Evolutionary conservation across 208 protist species (phyloP).

Genomic region (Acanthamoeba lenticulata): DNA sequence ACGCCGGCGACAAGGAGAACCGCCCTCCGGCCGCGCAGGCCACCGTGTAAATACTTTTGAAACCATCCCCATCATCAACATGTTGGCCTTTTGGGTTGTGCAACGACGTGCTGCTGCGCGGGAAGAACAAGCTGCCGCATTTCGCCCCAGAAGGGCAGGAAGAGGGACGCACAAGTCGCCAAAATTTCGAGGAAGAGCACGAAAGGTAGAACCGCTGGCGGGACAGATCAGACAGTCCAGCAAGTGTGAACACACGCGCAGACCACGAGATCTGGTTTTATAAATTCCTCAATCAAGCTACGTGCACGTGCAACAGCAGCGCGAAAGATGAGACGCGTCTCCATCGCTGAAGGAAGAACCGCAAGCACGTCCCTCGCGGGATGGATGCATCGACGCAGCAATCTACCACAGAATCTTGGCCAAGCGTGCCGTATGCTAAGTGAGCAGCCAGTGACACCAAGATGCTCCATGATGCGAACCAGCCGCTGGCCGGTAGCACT

Average conservation of each 20-base stretch:
- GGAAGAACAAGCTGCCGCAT: too few relatives aligned
- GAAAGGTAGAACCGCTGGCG: neutral
- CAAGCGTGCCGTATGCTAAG: neutral
- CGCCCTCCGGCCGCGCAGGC: neutral
- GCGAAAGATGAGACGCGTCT: too few relatives aligned
- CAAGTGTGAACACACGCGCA: neutral
- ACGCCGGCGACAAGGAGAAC: constrained; percentile 3
- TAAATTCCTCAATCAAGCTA: neutral
- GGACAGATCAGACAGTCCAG: neutral
- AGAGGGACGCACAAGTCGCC: too few relatives aligned
- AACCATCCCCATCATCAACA: too few relatives aligned
- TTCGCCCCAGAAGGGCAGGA: too few relatives aligned
- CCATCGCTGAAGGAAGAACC: too few relatives aligned
- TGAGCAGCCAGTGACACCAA: neutral
- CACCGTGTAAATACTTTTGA: neutral
- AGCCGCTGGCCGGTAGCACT: neutral
- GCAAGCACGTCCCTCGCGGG: neutral
- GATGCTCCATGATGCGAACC: too few relatives aligned
- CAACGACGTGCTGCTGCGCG: too few relatives aligned
- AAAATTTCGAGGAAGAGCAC: neutral
- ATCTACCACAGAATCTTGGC: neutral
- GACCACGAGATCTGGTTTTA: neutral
- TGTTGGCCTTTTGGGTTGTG: too few relatives aligned
- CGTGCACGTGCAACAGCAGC: neutral
- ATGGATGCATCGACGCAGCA: neutral